Evolutionary conservation across 441 rosid species (phyloP), one percentile per base, ranked within the genome.

Genomic region (Pelargonium citronellum): DNA sequence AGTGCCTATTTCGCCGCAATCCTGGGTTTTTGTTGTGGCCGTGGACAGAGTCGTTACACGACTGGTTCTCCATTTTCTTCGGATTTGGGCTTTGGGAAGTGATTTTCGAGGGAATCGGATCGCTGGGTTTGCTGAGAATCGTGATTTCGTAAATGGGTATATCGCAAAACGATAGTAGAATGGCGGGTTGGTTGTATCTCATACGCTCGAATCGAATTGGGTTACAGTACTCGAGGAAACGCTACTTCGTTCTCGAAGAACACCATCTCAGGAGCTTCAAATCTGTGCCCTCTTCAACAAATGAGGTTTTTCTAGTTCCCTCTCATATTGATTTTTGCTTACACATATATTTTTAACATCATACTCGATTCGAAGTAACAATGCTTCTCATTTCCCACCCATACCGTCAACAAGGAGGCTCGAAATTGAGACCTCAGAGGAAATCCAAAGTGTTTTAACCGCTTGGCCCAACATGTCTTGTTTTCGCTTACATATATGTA

Each of bases 111-210:
- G 41, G 41, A 37, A 37, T 37, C 41, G 41, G 7, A 37, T 37
- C 41, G 6, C 66, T 78, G 74, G 73, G 69, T 44, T 67, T 71
- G 62, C 24, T 17, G 27, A 55, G 62, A 22, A 55, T 55, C 20
- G 24, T 20, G 74, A 46, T 60, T 77, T 79, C 66, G 71, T 73
- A 79, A 73, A 85, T 83, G 85, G 84, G 75, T 51, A 63, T 47
- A 19, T 68, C 78, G 43, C 75, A 70, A 49, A 62, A 37, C 71
- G 87, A 83, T 27, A 81, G 79, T 64, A 79, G 72, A 71, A 89
- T 89, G 96, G 98, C 91, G 83, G 98, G 98, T 0, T 93, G 98
- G 98, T 77, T 93, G 80, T 81, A 89, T 77, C 77, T 88, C 55
- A 84, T 93, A 46, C 86, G 97, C 61, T 89, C 89, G 13, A 88